Base-by-base conservation (phyloP, 1,284 basidiomycete species). In the Pterula multifida region DNA sequence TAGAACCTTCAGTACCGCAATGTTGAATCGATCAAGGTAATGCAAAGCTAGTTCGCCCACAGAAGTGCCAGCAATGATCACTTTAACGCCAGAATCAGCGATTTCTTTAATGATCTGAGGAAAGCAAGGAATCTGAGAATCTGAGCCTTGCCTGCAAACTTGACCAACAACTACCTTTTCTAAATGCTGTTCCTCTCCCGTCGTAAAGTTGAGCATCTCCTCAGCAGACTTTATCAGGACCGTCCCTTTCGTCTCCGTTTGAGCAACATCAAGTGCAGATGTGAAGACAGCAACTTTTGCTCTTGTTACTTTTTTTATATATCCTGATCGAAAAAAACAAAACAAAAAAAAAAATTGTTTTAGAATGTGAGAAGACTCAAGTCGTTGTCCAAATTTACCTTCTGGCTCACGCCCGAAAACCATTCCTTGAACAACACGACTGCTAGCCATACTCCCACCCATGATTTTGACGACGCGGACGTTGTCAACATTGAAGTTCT, bases 171-270 rank as follows among this genome's bases (percentile, higher is more conserved):
- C 52, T 48, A 90, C 90, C 71, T 90, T 92, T 74, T 96, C 92
- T 54, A 95, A 75, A 59, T 96, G 90, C 66, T 91, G 82, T 68
- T 98, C 96, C 68, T 99, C 96, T 28, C 93, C 96, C 21, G 80
- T 76, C 2, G 93, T 91, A 63, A 98, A 99, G 70, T 95, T 92
- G 55, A 96, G 77, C 78, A 98, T 88, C 66, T 99, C 95, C 52
- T 96, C 85, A 3, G 94, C 92, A 65, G 83, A 98, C 67, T 95
- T 92, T 60, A 99, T 78, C 46, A 99, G 76, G 1, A 98, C 96
- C 1, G 96, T 99, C 47, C 96, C 96, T 68, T 99, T 99, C 21
- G 96, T 99, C 70, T 99, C 96, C 21, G 96, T 98, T 68, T 98
- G 96, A 13, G 91, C 79, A 53, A 92, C 81, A 65, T 98, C 95